phyloP scores from a whole-genome alignment of 2,329 filamentous ascomycete genomes.

The Fusarium begoniae region DNA sequence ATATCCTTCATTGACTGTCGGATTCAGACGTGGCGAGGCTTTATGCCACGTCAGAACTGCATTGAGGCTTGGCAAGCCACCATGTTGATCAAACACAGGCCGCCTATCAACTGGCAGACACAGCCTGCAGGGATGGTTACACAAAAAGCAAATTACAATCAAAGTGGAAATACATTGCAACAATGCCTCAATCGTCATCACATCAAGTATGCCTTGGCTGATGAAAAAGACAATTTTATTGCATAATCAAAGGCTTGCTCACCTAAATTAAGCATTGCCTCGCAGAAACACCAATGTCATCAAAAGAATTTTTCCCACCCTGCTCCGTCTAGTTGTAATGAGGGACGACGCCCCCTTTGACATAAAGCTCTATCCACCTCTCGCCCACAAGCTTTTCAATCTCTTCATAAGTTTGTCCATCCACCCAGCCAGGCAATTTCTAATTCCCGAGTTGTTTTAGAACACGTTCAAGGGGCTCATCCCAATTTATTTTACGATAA shows the following conservation, averaged over 20 bases:
- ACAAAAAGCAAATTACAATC: neutral
- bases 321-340: neutral
- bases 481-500: too few species aligned
- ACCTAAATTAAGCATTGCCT: neutral
- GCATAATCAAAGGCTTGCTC: neutral
- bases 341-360: neutral
- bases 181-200: too few species aligned
- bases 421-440: neutral
- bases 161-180: neutral
- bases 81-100: neutral
- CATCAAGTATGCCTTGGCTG: neutral
- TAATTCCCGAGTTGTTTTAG: too few species aligned
- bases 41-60: neutral
- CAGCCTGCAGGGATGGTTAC: accelerated
- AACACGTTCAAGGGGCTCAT: too few species aligned
- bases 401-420: neutral
- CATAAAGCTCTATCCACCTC: neutral
- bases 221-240: neutral
- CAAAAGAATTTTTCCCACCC: too few species aligned
- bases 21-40: neutral
- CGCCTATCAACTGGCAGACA: neutral
- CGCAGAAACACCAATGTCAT: neutral
- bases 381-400: neutral
- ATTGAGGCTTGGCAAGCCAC: neutral
- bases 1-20: too few species aligned